Evolutionary conservation across 1,284 basidiomycete genomes (phyloP), one percentile per base, ranked within the genome.

Genomic region (Flammula alnicola): DNA sequence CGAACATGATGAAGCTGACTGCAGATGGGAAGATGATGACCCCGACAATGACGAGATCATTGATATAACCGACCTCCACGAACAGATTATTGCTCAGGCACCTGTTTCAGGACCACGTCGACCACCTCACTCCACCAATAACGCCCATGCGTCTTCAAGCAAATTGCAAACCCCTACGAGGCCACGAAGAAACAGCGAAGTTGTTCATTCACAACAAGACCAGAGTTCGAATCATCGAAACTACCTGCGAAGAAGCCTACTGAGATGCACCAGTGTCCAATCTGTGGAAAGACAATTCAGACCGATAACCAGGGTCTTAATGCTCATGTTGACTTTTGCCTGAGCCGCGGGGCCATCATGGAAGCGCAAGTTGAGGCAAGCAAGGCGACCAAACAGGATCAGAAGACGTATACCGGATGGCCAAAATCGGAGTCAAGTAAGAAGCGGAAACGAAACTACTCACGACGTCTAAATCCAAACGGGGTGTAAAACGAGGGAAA

Each of bases 311-410:
- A 76, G 44, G 80, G 79, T 2, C 65, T 91, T 19, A 91, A 91
- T 63, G 73, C 79, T 22, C 88, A 91, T 57, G 74, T 91, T 42
- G 89, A 91, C 65, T 91, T 86, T 61, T 91, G 89, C 59, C 63
- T 91, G 47, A 91, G 85, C 63, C 80, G 81, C 49, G 75, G 75
- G 20, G 86, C 80, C 5, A 91, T 92, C 49, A 69, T 77, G 51
- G 77, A 86, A 59, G 88, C 88, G 0, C 85, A 87, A 41, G 72
- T 63, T 8, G 72, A 71, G 46, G 65, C 68, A 29, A 64, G 53
- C 33, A 63, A 54, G 29, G 47, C 43, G 5, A 42, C 35, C 35
- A 11, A 17, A n/a, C 44, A 37, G 33, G 27, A 47, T 41, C 52
- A 44, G 19, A 57, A 54, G 57, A 48, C 37, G 32, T 56, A 47